Percentiles rank a stretch among this genome's conserved stretches.
These are phyloP conservation scores for Aegilops speltoides DNA, from an alignment of 176 grass and related monocot species.

Conservation along the genomic window DNA sequence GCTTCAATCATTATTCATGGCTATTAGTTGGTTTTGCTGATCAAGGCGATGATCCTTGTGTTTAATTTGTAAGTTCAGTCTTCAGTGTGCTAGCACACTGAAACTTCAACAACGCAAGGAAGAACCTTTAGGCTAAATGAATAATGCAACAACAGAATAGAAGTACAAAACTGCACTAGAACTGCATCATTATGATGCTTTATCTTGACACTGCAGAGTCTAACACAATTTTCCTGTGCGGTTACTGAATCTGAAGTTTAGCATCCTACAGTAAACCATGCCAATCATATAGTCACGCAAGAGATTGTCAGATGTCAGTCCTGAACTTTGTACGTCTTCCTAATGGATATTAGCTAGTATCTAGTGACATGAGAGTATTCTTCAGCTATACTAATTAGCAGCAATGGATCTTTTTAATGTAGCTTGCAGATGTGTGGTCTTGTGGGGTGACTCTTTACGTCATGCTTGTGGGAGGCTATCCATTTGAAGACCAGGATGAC, in stretches of 20 bases:
- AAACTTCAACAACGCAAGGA: neutral
- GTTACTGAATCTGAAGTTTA: constrained; percentile 17
- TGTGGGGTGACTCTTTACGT: constrained; percentile 97
- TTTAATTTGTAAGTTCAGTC: neutral
- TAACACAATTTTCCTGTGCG: neutral
- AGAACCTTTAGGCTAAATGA: constrained; percentile 11
- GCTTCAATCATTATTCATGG: neutral
- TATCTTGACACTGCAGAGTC: neutral
- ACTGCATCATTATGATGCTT: neutral
- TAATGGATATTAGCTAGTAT: constrained; percentile 17
- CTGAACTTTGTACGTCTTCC: neutral
- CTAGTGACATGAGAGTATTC: neutral
- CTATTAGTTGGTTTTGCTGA: neutral
- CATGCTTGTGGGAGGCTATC: constrained; percentile 95
- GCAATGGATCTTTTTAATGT: constrained; percentile 36
- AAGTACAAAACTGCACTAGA: too few species aligned
- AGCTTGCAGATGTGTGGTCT: constrained; percentile 99
- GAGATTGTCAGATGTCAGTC: neutral
- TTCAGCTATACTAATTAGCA: constrained; percentile 16
- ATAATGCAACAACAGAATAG: constrained; percentile 15
- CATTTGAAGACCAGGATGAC: constrained; percentile 91
- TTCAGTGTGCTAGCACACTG: neutral
- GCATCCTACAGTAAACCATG: neutral
- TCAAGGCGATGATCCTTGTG: neutral
- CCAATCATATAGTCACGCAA: neutral